A percentile compares a stretch with the other conserved stretches of the same genome.
Conservation (phyloP, 495 filamentous ascomycete species). For the Hypomontagnella submonticulosa region DNA sequence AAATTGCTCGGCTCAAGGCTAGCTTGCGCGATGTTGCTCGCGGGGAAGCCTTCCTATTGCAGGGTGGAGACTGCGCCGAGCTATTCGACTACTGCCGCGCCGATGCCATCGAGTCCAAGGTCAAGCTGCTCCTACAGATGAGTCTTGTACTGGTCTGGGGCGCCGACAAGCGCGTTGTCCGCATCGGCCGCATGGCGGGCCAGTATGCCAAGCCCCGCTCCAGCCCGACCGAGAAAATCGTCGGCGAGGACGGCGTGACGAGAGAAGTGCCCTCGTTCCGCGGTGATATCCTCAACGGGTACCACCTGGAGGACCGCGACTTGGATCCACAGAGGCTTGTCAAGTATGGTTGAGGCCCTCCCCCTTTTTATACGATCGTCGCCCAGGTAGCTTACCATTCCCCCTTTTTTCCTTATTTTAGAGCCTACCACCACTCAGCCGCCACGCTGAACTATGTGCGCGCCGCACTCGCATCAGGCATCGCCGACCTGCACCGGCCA, state of each 20-base stretch:
- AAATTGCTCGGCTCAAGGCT: constrained; percentile 82
- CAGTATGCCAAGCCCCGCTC: constrained; percentile 97
- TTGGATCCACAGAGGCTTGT: constrained; percentile 87
- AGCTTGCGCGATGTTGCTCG: constrained; percentile 85
- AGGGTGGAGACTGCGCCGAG: constrained; percentile 97
- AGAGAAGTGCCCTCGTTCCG: constrained; percentile 87
- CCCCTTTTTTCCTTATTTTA: constrained; percentile 34
- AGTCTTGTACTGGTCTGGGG: constrained; percentile 91
- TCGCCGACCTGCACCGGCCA: constrained; percentile 92
- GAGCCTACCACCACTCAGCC: constrained; percentile 94
- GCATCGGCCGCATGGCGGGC: constrained; percentile 94
- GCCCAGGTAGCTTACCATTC: constrained; percentile 4
- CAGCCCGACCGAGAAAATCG: constrained; percentile 81
- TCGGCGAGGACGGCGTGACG: constrained; percentile 61
- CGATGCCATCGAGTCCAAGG: constrained; percentile 89
- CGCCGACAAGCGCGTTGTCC: constrained; percentile 89
- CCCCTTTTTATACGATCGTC: constrained; percentile 7
- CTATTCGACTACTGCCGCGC: constrained; percentile 96
- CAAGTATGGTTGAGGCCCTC: constrained; percentile 52
- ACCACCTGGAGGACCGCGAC: constrained; percentile 71
- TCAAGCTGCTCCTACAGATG: constrained; percentile 97
- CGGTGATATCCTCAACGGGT: constrained; percentile 96
- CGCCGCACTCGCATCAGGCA: constrained; percentile 82
- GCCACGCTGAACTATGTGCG: constrained; percentile 93
- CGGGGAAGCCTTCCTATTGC: constrained; percentile 92